Base-by-base conservation (phyloP, 192 early-diverging fungal species). In the Fimicolochytrium jonesii region DNA sequence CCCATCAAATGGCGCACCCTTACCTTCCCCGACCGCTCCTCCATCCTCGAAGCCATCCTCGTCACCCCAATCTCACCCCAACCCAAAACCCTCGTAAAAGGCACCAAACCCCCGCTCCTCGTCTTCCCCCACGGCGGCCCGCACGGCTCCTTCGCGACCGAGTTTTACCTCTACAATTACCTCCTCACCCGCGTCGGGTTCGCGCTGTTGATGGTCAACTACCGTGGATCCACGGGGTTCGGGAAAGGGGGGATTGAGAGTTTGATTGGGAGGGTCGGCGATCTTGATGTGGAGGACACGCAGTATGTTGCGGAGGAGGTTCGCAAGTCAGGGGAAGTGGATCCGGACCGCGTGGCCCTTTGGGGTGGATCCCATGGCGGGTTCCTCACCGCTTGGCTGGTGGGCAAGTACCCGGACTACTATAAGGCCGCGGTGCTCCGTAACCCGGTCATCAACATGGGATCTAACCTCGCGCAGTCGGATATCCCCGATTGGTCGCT, bases 111-210 rank as follows among this genome's bases (percentile, higher is more conserved):
- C 6, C 87, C 87, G 13, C 73, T 90, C 52, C 72, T 91, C 0
- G 78, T 88, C n/a, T 64, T 78, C 50, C 89, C 91, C 0, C 91
- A 92, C 65, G 91, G 91, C 31, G 91, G 91, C 4, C 91, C 91
- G 11, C 88, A 92, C 59, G 59, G 69, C 6, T 61, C 64, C 22
- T 80, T 68, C 57, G 74, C 83, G 9, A 76, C 78, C 18, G 83
- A 74, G 23, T 86, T 82, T 62, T 69, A 60, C 11, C 56, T 74
- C 42, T 44, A 70, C 28, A 69, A 41, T 22, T 64, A 77, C 23
- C 75, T 73, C 7, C 75, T 88, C 10, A 75, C 71, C 9, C 47
- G 64, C n/a, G 64, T 88, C 41, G 88, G 88, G 1, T 87, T 85
- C 65, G 74, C 79, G n/a, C 33, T 64, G 30, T 51, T 75, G 29